Conservation (phyloP, 1,284 basidiomycete species). For the Fomes fomentarius region DNA sequence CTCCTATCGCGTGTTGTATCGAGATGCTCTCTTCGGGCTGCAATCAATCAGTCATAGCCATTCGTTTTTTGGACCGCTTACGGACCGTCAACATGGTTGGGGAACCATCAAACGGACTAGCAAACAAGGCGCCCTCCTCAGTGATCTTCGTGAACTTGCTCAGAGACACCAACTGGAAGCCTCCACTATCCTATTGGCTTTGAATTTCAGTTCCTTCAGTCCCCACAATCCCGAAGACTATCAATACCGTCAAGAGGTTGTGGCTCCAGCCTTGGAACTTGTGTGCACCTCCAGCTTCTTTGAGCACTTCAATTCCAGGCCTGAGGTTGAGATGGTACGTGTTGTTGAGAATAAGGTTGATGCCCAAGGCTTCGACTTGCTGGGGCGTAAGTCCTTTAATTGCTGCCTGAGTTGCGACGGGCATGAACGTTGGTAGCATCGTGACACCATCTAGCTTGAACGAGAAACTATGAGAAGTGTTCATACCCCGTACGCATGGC, state of each 20-base stretch:
- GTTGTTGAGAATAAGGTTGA: slow-evolving; percentile 83
- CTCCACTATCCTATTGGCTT: slow-evolving; percentile 71
- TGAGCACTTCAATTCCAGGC: slow-evolving; percentile 73
- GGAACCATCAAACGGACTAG: slow-evolving; percentile 81
- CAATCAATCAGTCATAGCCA: neutral
- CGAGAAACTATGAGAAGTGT: no score
- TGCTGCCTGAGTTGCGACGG: slow-evolving; percentile 86
- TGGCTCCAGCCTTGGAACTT: slow-evolving; percentile 83
- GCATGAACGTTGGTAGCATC: slow-evolving; percentile 87
- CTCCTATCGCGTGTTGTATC: slow-evolving; percentile 85
- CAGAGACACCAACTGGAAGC: slow-evolving; percentile 85
- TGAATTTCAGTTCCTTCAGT: neutral
- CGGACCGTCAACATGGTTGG: slow-evolving; percentile 82
- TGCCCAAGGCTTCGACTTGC: slow-evolving; percentile 78
- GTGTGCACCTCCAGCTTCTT: slow-evolving; percentile 79
- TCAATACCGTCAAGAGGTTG: slow-evolving; percentile 74
- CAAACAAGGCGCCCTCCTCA: slow-evolving; percentile 83
- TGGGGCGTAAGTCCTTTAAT: slow-evolving; percentile 86
- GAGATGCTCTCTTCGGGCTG: slow-evolving; percentile 85
- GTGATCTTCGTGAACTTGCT: slow-evolving; percentile 84
- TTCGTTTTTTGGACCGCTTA: neutral
- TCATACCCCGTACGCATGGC: no score
- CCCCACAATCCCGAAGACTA: no score
- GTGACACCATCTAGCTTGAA: slow-evolving; percentile 68
- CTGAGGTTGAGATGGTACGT: slow-evolving; percentile 85